Evolutionary conservation across 2,329 filamentous ascomycete species (phyloP).

Genomic region (Clonostachys rosea): DNA sequence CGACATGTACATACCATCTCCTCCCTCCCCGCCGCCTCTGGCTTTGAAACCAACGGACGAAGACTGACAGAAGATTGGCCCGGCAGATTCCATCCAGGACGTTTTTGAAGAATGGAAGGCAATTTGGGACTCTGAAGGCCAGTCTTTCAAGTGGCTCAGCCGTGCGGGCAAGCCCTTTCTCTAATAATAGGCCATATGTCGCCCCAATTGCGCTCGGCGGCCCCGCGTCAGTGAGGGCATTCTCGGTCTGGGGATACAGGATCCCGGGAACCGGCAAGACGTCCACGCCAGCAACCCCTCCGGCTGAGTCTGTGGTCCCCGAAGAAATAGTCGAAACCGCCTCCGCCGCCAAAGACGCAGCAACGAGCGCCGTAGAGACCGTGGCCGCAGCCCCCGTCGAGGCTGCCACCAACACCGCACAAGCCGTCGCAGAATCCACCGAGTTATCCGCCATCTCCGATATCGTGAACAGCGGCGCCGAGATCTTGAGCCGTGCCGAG

Average conservation of each 20-base stretch:
- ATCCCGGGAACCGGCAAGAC: slow-evolving; percentile 24
- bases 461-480: slow-evolving; percentile 17
- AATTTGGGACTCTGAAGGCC: slow-evolving; percentile 24
- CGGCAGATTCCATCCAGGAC: slow-evolving; percentile 8
- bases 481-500: slow-evolving; percentile 60
- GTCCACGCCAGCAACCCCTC: slow-evolving; percentile 7
- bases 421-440: slow-evolving; percentile 5
- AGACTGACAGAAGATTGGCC: too few relatives aligned
- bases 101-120: slow-evolving; percentile 20
- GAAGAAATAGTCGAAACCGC: slow-evolving; percentile 3
- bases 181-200: slow-evolving; percentile 10
- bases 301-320: slow-evolving; percentile 4
- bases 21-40: not conserved
- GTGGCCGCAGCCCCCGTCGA: slow-evolving; percentile 7
- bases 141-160: slow-evolving; percentile 10
- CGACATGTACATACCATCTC: slow-evolving; percentile 16
- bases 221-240: slow-evolving; percentile 17
- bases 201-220: slow-evolving; percentile 22
- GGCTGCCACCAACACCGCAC: slow-evolving; percentile 3
- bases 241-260: slow-evolving; percentile 10
- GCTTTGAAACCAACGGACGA: too few relatives aligned
- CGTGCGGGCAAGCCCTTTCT: slow-evolving; percentile 9
- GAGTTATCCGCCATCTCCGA: slow-evolving; percentile 25
- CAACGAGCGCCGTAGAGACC: slow-evolving; percentile 8
- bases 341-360: slow-evolving; percentile 4